phyloP scores from a whole-genome alignment of 1,139 yeast genomes.

The Taphrina flavorubra region DNA sequence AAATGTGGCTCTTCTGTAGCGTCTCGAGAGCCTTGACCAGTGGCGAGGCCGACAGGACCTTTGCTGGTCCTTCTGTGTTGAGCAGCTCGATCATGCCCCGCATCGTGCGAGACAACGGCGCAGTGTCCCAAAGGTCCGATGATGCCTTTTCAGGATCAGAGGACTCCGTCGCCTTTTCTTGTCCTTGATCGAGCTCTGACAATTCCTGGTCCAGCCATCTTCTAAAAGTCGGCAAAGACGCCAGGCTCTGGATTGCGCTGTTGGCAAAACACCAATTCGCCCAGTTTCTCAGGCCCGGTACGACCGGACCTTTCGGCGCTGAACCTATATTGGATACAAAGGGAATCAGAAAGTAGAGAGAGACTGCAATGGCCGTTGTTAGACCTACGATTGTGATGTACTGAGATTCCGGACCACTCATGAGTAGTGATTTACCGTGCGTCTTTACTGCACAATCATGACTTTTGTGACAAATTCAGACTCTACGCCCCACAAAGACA shows the following conservation, averaged over 20 bases:
- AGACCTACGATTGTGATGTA: constrained; percentile 6
- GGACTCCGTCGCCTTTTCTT: background rate
- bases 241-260: constrained; percentile 25
- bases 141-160: background rate
- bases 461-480: too few relatives aligned
- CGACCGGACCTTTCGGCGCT: constrained; percentile 23
- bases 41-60: constrained; percentile 30
- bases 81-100: constrained; percentile 25
- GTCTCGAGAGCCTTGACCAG: constrained; percentile 31
- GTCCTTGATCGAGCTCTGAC: background rate
- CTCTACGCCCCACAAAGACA: background rate
- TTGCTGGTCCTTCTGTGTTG: constrained; percentile 29
- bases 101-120: constrained; percentile 25
- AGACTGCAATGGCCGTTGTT: constrained; percentile 23
- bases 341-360: constrained; percentile 29
- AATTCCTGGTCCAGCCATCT: constrained; percentile 29
- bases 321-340: constrained; percentile 26
- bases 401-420: constrained; percentile 23
- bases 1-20: constrained; percentile 27
- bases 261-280: constrained; percentile 40
- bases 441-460: too few relatives aligned
- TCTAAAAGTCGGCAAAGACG: constrained; percentile 24
- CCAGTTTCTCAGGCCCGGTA: constrained; percentile 38
- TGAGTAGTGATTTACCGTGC: background rate
- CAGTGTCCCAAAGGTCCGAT: background rate